A percentile compares a stretch with the other conserved stretches of the same genome.
Conservation (phyloP, 2,329 filamentous ascomycete species). For the Dactylellina parvicollis region DNA sequence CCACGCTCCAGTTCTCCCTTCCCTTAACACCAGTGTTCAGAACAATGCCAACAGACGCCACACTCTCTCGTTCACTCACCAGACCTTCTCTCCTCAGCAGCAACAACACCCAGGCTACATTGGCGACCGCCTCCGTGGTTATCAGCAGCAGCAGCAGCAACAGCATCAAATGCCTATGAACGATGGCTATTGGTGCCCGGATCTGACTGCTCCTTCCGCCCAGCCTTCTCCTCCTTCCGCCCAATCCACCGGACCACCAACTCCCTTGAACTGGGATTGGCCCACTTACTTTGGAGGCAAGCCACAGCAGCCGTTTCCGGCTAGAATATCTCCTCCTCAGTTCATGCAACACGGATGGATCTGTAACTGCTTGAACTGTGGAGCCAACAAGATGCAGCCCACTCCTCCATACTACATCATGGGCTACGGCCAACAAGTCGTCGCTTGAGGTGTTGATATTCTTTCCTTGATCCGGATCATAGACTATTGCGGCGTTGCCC, state of each 20-base stretch:
- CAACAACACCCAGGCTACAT: constrained; percentile 62
- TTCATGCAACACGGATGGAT: constrained; percentile 59
- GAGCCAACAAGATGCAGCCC: constrained; percentile 56
- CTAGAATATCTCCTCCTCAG: constrained; percentile 63
- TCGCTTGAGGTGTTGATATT: constrained; percentile 54
- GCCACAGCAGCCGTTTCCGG: constrained; percentile 66
- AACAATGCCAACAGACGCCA: constrained; percentile 66
- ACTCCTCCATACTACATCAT: constrained; percentile 39
- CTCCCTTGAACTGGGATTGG: constrained; percentile 66
- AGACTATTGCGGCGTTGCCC: constrained; percentile 58
- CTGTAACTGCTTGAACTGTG: constrained; percentile 64
- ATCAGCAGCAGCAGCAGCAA: constrained; percentile 56
- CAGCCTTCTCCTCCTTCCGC: constrained; percentile 67
- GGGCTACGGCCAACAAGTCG: constrained; percentile 48
- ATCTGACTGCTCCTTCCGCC: constrained; percentile 51
- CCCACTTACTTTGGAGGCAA: constrained; percentile 65
- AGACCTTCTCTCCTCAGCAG: constrained; percentile 65
- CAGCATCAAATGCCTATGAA: constrained; percentile 62
- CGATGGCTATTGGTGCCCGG: constrained; percentile 61
- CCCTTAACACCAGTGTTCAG: constrained; percentile 73
- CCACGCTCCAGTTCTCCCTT: constrained; percentile 63
- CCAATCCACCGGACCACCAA: constrained; percentile 67
- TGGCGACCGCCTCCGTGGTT: constrained; percentile 57
- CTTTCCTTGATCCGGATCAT: constrained; percentile 37
- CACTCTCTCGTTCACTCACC: constrained; percentile 64